phyloP scores from a whole-genome alignment of 768 basidiomycete species.

The Mycena indigotica region DNA sequence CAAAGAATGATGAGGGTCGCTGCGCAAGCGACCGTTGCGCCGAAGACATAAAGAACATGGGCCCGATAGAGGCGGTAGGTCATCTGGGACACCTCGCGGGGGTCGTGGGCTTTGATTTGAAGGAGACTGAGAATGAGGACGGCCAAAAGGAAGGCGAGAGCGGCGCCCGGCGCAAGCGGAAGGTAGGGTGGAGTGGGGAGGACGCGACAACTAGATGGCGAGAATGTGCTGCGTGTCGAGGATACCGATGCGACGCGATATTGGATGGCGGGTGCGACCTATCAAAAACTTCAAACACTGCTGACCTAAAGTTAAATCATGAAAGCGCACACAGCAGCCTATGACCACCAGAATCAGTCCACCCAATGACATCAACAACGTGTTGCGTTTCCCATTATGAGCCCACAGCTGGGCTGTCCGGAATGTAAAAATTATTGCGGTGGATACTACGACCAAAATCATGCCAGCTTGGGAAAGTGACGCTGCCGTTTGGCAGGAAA shows the following conservation, averaged over 20 bases:
- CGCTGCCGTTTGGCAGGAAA: slow-evolving; percentile 10
- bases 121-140: slow-evolving; percentile 10
- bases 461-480: slow-evolving; percentile 16
- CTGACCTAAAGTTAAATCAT: not conserved
- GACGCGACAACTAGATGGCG: slow-evolving; percentile 10
- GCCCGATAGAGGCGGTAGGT: slow-evolving; percentile 8
- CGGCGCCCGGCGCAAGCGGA: slow-evolving; percentile 1
- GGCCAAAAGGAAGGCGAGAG: slow-evolving; percentile 1
- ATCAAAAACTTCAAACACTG: not conserved
- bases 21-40: not conserved
- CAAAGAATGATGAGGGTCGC: slow-evolving; percentile 4
- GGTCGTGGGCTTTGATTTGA: slow-evolving; percentile 1
- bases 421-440: slow-evolving; percentile 10
- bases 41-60: slow-evolving; percentile 8
- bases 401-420: slow-evolving; percentile 12
- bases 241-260: not conserved
- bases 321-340: slow-evolving; percentile 10
- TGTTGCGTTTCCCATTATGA: slow-evolving; percentile 1
- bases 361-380: not conserved
- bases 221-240: not conserved
- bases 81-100: not conserved
- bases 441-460: slow-evolving; percentile 5
- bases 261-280: slow-evolving; percentile 7
- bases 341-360: not conserved
- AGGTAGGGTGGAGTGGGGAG: not conserved